A percentile compares a stretch with the other conserved stretches of the same genome.
These are phyloP conservation scores for Penicillium expansum DNA, from an alignment of 2,329 filamentous ascomycete genomes.

Conservation along the genomic window DNA sequence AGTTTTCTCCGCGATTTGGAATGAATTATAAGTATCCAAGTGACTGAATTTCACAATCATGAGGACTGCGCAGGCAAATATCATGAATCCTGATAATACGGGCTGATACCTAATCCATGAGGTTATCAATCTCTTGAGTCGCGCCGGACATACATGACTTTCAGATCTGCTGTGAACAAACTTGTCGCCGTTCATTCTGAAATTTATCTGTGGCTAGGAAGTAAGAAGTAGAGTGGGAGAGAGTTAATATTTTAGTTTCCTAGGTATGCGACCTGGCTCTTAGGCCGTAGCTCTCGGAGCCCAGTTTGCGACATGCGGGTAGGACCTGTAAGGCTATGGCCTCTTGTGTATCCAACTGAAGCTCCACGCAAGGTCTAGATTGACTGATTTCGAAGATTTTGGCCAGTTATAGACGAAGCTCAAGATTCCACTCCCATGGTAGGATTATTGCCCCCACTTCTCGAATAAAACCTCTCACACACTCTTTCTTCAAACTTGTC, in stretches of 20 bases:
- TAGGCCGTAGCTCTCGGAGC: too few relatives aligned
- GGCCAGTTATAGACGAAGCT: not conserved
- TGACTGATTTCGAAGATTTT: not conserved
- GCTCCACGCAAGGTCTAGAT: not conserved
- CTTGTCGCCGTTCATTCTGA: not conserved
- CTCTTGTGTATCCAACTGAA: too few relatives aligned
- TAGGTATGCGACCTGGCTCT: not conserved
- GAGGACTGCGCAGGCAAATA: not conserved
- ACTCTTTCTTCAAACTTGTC: too few relatives aligned
- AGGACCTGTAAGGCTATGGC: too few relatives aligned
- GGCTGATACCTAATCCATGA: not conserved
- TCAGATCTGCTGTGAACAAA: not conserved
- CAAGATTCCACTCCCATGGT: too few relatives aligned
- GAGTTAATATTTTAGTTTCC: not conserved
- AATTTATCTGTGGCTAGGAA: too few relatives aligned
- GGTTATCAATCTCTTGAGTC: not conserved
- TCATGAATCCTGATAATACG: not conserved
- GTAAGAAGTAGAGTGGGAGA: not conserved
- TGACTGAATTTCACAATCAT: not conserved
- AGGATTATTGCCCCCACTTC: too few relatives aligned
- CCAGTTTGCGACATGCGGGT: too few relatives aligned
- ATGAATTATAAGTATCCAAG: not conserved
- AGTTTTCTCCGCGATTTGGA: not conserved
- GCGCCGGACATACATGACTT: not conserved
- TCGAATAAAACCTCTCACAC: too few relatives aligned